These are phyloP conservation scores for Neurospora terricola DNA, from an alignment of 495 filamentous ascomycete species.

Conservation along the genomic window DNA sequence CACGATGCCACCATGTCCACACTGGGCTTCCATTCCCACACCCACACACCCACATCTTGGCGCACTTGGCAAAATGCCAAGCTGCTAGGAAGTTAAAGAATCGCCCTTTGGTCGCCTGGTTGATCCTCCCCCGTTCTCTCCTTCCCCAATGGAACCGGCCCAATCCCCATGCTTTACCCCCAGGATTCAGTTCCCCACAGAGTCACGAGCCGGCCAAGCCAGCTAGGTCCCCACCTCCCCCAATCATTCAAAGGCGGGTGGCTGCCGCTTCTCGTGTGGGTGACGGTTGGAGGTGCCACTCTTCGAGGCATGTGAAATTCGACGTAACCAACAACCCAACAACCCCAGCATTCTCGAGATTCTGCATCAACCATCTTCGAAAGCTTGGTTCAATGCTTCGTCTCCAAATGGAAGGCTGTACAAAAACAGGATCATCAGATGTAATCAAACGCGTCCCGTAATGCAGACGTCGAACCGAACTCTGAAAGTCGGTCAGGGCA, in stretches of 20 bases:
- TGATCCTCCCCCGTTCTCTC: neutral
- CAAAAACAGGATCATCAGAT: neutral
- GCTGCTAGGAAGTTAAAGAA: neutral
- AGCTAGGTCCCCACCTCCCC: neutral
- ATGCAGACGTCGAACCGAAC: neutral
- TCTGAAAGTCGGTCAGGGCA: neutral
- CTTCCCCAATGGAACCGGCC: neutral
- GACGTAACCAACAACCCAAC: neutral
- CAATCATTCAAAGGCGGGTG: neutral
- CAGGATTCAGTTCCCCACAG: constrained; percentile 13
- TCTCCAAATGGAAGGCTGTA: neutral
- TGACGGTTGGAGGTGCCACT: neutral
- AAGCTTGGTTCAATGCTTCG: neutral
- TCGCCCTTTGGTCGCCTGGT: neutral
- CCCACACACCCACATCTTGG: neutral
- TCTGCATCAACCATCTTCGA: neutral
- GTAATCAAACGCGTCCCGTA: neutral
- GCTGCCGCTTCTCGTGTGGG: neutral
- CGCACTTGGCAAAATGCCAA: neutral
- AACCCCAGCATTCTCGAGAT: neutral
- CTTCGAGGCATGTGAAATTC: neutral
- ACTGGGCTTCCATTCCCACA: neutral
- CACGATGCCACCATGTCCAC: neutral
- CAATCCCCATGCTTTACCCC: neutral
- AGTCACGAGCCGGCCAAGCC: constrained; percentile 7